Conservation (phyloP, 495 filamentous ascomycete species). For the Niebla homalea region DNA sequence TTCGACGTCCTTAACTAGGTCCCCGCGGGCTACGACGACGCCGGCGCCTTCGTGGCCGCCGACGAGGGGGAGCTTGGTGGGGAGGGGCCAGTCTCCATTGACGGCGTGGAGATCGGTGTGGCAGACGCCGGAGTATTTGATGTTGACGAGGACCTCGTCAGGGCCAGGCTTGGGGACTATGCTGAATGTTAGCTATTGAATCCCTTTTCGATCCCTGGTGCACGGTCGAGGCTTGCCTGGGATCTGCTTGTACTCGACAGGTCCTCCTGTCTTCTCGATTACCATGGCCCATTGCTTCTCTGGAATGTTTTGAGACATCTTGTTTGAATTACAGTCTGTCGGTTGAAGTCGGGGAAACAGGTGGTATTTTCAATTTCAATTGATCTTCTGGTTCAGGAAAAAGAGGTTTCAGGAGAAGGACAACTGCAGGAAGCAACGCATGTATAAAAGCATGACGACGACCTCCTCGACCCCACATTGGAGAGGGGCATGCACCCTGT, state of each 20-base stretch:
- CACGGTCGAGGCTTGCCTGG: conserved; percentile 1
- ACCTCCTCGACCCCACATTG: conserved; percentile 1
- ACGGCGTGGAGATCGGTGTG: conserved; percentile 80
- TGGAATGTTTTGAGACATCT: conserved; percentile 34
- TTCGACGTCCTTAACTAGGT: conserved; percentile 56
- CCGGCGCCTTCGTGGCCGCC: conserved; percentile 93
- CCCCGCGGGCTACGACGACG: conserved; percentile 66
- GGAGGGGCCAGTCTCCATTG: conserved; percentile 78
- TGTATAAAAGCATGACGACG: not conserved
- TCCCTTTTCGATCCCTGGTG: not conserved
- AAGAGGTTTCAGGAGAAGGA: not conserved
- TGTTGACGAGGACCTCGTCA: conserved; percentile 81
- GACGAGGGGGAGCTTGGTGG: conserved; percentile 67
- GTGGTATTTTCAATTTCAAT: too few species aligned
- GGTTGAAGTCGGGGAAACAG: too few species aligned
- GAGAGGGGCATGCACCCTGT: not conserved
- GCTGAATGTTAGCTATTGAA: conserved; percentile 11
- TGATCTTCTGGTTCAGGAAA: not conserved
- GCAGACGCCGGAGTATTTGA: conserved; percentile 89
- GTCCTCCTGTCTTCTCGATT: conserved; percentile 61
- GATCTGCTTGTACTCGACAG: conserved; percentile 68
- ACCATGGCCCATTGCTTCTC: conserved; percentile 79
- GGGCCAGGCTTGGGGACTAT: conserved; percentile 61
- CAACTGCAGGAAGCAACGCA: not conserved
- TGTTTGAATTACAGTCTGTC: not conserved